These are phyloP conservation scores for Paxillus ammoniavirescens DNA, from an alignment of 768 basidiomycete species.

Conservation along the genomic window DNA sequence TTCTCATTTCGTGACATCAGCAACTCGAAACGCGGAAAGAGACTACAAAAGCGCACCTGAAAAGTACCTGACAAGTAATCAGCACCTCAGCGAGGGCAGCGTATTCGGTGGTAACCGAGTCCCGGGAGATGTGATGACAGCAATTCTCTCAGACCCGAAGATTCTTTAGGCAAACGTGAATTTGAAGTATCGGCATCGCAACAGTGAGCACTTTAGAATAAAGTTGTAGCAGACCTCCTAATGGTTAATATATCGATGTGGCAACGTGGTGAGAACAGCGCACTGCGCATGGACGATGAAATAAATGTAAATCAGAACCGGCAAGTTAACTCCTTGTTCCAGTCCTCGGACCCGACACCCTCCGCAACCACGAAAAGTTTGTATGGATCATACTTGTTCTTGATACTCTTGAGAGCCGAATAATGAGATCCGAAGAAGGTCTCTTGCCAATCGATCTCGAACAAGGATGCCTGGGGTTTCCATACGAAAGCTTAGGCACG, in stretches of 20 bases:
- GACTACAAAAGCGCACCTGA: slow-evolving; percentile 5
- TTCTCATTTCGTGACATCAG: slow-evolving; percentile 15
- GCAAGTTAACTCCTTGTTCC: no score
- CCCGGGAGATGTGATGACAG: no score
- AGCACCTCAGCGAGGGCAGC: slow-evolving; percentile 23
- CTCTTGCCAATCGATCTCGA: slow-evolving; percentile 17
- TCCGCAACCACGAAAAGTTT: slow-evolving; percentile 43
- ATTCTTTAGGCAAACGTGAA: no score
- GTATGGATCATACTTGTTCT: slow-evolving; percentile 43
- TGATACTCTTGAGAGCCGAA: slow-evolving; percentile 38
- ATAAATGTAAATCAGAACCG: no score
- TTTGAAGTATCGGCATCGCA: no score
- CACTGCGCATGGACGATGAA: no score
- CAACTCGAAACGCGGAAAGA: not conserved
- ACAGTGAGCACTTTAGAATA: no score
- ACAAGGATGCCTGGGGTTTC: slow-evolving; percentile 38
- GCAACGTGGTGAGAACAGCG: no score
- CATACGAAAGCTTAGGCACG: not conserved
- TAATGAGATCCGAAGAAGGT: slow-evolving; percentile 35
- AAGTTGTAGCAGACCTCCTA: no score
- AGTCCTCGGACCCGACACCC: slow-evolving; percentile 52
- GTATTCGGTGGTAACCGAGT: slow-evolving; percentile 22
- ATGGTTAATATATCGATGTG: no score
- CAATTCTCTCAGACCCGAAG: no score
- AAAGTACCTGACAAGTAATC: not conserved